phyloP scores from a whole-genome alignment of 2,329 filamentous ascomycete genomes.

The Phoma sp. region DNA sequence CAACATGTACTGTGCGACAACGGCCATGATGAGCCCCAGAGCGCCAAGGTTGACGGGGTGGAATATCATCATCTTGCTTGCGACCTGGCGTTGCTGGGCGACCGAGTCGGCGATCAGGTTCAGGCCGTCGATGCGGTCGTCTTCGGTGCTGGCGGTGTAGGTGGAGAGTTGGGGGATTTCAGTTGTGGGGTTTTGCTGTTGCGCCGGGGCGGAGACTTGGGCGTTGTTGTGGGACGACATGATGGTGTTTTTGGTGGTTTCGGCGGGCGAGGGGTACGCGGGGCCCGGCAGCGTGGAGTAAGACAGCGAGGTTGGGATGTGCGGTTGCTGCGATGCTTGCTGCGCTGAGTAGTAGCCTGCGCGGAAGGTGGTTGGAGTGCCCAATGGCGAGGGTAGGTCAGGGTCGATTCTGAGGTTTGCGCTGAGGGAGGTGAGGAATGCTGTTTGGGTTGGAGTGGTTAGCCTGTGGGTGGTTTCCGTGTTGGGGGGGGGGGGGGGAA shows the following conservation, averaged over 20 bases:
- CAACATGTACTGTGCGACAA: conserved; percentile 50
- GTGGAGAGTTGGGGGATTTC: conserved; percentile 66
- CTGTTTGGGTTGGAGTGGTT: conserved; percentile 52
- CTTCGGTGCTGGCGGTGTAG: conserved; percentile 55
- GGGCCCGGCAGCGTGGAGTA: conserved; percentile 52
- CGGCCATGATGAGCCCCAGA: conserved; percentile 47
- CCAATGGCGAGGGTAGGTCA: conserved; percentile 65
- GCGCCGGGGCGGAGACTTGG: conserved; percentile 29
- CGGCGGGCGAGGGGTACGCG: conserved; percentile 43
- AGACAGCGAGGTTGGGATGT: conserved; percentile 56
- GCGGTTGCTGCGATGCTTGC: conserved; percentile 32
- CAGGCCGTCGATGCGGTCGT: conserved; percentile 71
- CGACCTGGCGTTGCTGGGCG: conserved; percentile 77
- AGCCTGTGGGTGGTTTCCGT: conserved; percentile 11
- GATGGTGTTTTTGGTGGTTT: conserved; percentile 10
- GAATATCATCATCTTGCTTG: conserved; percentile 62
- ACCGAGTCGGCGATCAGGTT: conserved; percentile 80
- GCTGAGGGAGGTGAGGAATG: conserved; percentile 81
- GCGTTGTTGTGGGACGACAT: conserved; percentile 43
- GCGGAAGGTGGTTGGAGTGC: conserved; percentile 66
- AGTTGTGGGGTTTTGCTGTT: conserved; percentile 20
- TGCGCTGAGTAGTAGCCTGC: conserved; percentile 53
- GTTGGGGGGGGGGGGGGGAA: too few relatives aligned
- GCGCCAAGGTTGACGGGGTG: conserved; percentile 47
- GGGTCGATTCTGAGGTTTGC: conserved; percentile 75